Conservation (phyloP, 179 eudicot genomes). For the Nepenthes alata region DNA sequence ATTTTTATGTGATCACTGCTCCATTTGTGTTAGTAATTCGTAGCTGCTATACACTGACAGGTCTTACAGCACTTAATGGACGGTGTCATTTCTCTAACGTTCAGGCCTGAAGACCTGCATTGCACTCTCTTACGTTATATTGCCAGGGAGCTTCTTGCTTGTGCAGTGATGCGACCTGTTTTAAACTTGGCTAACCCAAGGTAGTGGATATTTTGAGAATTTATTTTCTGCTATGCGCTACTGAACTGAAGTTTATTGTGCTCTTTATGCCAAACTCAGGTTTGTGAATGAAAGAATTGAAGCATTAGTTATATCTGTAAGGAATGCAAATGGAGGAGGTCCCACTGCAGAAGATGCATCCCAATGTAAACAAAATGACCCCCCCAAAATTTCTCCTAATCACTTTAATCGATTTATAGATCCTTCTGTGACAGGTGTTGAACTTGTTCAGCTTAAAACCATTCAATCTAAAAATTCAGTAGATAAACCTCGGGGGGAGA, state of each 20-base stretch:
- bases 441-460: slow-evolving; percentile 61
- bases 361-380: slow-evolving; percentile 27
- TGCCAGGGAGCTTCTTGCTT: slow-evolving; percentile 85
- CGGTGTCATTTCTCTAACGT: slow-evolving; percentile 59
- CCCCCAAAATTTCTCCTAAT: slow-evolving; percentile 41
- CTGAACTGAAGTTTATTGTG: slow-evolving; percentile 3
- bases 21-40: background rate
- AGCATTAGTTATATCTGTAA: slow-evolving; percentile 44
- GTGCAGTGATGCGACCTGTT: slow-evolving; percentile 82
- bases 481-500: slow-evolving; percentile 23
- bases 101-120: slow-evolving; percentile 69
- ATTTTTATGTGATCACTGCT: background rate
- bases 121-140: slow-evolving; percentile 79
- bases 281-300: slow-evolving; percentile 96
- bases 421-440: slow-evolving; percentile 83
- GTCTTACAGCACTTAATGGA: slow-evolving; percentile 95
- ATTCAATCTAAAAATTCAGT: slow-evolving; percentile 24
- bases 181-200: slow-evolving; percentile 87
- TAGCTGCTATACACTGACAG: slow-evolving; percentile 23
- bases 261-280: slow-evolving; percentile 33
- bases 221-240: background rate
- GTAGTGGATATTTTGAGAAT: slow-evolving; percentile 21
- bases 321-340: slow-evolving; percentile 42
- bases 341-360: slow-evolving; percentile 23
- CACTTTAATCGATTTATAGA: slow-evolving; percentile 51